phyloP scores from a whole-genome alignment of 2,329 filamentous ascomycete genomes.

The Apiospora pterosperma region DNA sequence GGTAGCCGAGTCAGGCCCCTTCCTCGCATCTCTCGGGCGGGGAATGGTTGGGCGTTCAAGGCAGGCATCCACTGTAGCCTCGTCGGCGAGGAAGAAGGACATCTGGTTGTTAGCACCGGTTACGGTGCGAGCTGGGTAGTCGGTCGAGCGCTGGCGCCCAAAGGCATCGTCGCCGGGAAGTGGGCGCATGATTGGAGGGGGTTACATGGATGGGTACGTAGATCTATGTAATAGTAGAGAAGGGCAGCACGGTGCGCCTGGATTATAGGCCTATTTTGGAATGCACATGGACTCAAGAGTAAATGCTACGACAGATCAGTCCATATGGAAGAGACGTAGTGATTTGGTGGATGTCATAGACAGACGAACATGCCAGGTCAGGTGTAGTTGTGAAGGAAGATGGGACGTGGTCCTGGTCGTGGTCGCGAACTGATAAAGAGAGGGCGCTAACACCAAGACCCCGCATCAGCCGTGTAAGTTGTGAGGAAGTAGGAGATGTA shows the following conservation, averaged over 20 bases:
- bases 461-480: not conserved
- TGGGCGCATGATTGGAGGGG: slow-evolving; percentile 37
- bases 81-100: slow-evolving; percentile 50
- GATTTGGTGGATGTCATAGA: not conserved
- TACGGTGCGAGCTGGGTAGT: slow-evolving; percentile 31
- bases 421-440: not conserved
- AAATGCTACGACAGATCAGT: not conserved
- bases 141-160: slow-evolving; percentile 35
- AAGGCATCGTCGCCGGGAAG: slow-evolving; percentile 41
- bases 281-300: not conserved
- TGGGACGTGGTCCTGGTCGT: not conserved
- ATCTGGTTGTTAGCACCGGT: slow-evolving; percentile 38
- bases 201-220: slow-evolving; percentile 9
- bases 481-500: no score
- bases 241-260: not conserved
- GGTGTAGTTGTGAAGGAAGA: not conserved
- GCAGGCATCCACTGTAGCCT: slow-evolving; percentile 42
- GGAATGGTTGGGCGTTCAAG: slow-evolving; percentile 26
- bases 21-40: slow-evolving; percentile 31
- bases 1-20: slow-evolving; percentile 6
- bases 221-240: slow-evolving; percentile 12
- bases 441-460: not conserved
- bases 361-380: not conserved
- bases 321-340: not conserved
- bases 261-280: not conserved